A percentile compares a stretch with the other conserved stretches of the same genome.
These are phyloP conservation scores for Hypoxylon sp. DNA, from an alignment of 2,329 filamentous ascomycete genomes.

Conservation along the genomic window DNA sequence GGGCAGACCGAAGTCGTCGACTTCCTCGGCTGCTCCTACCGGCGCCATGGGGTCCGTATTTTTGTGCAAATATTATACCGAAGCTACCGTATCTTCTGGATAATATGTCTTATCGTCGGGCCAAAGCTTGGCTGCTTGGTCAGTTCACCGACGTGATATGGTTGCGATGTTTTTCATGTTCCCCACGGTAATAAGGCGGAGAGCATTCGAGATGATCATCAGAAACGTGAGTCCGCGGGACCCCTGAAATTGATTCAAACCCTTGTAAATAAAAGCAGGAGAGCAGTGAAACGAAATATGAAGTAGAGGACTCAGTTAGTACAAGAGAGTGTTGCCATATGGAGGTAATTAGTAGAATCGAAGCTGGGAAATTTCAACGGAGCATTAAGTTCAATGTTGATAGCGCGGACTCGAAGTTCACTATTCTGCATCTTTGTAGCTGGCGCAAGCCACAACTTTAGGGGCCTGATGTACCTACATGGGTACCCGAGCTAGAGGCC, in stretches of 20 bases:
- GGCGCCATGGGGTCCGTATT: constrained; percentile 49
- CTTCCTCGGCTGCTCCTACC: constrained; percentile 57
- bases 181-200: constrained; percentile 42
- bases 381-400: constrained; percentile 12
- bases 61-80: constrained; percentile 50
- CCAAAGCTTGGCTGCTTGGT: constrained; percentile 31
- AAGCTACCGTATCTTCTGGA: constrained; percentile 35
- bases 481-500: constrained; percentile 8
- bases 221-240: constrained; percentile 26
- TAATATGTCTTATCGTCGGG: constrained; percentile 22
- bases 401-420: background rate
- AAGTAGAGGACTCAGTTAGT: constrained; percentile 5
- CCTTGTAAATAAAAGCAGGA: constrained; percentile 20
- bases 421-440: background rate
- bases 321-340: constrained; percentile 1
- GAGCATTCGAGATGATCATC: constrained; percentile 29
- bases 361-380: constrained; percentile 4
- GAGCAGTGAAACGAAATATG: constrained; percentile 9
- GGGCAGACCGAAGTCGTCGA: constrained; percentile 80
- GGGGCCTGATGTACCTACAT: constrained; percentile 12
- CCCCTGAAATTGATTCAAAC: constrained; percentile 26
- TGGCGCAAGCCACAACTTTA: constrained; percentile 23
- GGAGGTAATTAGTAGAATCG: background rate
- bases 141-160: constrained; percentile 30
- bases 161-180: constrained; percentile 36